A percentile compares a stretch with the other conserved stretches of the same genome.
phyloP scores from a whole-genome alignment of 495 filamentous ascomycete genomes.

The Haplographium delicatum region DNA sequence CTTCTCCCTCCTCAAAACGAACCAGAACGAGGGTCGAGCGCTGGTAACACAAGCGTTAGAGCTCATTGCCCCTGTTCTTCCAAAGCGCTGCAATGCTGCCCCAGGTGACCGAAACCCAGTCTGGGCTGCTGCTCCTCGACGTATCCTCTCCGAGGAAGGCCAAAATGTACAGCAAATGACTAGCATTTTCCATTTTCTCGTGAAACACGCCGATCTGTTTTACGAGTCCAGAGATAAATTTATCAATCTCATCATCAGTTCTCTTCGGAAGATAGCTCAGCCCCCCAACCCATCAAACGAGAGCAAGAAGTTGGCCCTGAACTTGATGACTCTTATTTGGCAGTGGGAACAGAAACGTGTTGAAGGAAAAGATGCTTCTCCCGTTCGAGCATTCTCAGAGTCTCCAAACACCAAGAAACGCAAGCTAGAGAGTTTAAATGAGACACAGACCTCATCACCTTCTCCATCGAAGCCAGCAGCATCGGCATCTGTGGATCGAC shows the following conservation, averaged over 20 bases:
- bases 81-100: conserved; percentile 55
- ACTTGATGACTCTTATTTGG: conserved; percentile 84
- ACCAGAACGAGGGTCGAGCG: conserved; percentile 88
- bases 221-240: conserved; percentile 93
- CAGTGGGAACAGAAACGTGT: conserved; percentile 84
- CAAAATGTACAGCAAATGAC: conserved; percentile 95
- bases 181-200: conserved; percentile 94
- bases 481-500: conserved; percentile 41
- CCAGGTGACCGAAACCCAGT: conserved; percentile 52
- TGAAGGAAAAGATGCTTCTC: conserved; percentile 41
- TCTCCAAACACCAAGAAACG: conserved; percentile 73
- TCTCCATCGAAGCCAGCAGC: conserved; percentile 36
- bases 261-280: conserved; percentile 79
- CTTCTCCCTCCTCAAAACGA: conserved; percentile 80
- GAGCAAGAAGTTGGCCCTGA: conserved; percentile 84
- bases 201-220: conserved; percentile 86
- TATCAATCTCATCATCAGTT: conserved; percentile 79
- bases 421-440: conserved; percentile 54
- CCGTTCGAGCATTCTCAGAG: conserved; percentile 48
- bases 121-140: conserved; percentile 88
- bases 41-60: conserved; percentile 93
- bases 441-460: conserved; percentile 37
- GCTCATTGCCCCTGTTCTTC: conserved; percentile 86
- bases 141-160: conserved; percentile 91
- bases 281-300: conserved; percentile 86